Evolutionary conservation across 2,329 filamentous ascomycete species (phyloP).

Genomic region (Neoscytalidium dimidiatum): DNA sequence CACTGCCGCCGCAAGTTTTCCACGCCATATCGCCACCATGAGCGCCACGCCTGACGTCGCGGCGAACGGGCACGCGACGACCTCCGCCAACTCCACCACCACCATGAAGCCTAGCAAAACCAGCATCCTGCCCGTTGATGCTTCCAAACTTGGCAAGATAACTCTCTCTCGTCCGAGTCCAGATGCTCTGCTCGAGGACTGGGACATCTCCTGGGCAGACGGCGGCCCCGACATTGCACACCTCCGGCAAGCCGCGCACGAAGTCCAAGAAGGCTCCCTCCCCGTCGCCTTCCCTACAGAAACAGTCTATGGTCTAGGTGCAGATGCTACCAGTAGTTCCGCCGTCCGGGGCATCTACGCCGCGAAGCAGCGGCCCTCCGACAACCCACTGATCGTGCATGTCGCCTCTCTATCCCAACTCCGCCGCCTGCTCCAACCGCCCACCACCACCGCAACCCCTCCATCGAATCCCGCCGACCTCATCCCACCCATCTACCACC

Average conservation of each 20-base stretch:
- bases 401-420: conserved; percentile 80
- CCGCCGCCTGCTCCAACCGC: conserved; percentile 56
- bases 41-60: not conserved
- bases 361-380: conserved; percentile 85
- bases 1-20: not conserved
- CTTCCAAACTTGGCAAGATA: conserved; percentile 41
- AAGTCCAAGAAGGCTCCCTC: conserved; percentile 64
- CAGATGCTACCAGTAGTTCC: conserved; percentile 82
- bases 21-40: conserved; percentile 3
- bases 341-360: conserved; percentile 91
- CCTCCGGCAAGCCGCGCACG: conserved; percentile 66
- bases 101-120: conserved; percentile 30
- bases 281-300: conserved; percentile 97
- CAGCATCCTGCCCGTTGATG: conserved; percentile 42
- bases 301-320: conserved; percentile 96
- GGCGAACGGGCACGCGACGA: not conserved
- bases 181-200: conserved; percentile 34
- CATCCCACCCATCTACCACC: conserved; percentile 74
- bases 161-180: conserved; percentile 24
- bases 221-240: conserved; percentile 49
- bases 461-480: conserved; percentile 37
- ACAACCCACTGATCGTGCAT: conserved; percentile 96
- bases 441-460: not conserved
- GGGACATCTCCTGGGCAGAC: conserved; percentile 33
- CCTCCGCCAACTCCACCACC: not conserved